phyloP scores from a whole-genome alignment of 106 monocot genomes.

The Alisma plantagoaquatica region DNA sequence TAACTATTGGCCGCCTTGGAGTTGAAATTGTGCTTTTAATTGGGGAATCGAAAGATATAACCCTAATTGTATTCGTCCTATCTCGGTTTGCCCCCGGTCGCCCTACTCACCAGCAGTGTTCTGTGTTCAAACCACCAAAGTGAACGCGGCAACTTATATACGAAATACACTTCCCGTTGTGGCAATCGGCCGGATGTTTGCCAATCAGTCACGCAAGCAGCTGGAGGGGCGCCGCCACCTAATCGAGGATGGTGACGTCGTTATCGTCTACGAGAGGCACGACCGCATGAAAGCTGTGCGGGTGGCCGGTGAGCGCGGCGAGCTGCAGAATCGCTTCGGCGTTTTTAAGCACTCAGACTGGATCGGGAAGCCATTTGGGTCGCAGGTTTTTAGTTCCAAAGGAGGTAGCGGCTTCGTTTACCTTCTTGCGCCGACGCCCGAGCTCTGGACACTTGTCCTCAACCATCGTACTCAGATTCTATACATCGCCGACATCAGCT shows the following conservation, averaged over 20 bases:
- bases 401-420: conserved; percentile 73
- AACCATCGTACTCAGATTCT: conserved; percentile 96
- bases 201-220: no score
- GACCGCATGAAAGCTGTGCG: conserved; percentile 70
- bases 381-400: conserved; percentile 58
- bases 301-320: conserved; percentile 30
- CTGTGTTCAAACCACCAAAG: no score
- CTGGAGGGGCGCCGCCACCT: no score
- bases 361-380: conserved; percentile 81
- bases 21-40: neutral
- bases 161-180: no score
- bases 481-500: conserved; percentile 84
- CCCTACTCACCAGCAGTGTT: no score
- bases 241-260: conserved; percentile 59
- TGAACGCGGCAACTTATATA: no score
- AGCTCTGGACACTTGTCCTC: conserved; percentile 87
- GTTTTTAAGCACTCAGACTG: conserved; percentile 91
- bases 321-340: conserved; percentile 81
- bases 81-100: no score
- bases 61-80: neutral
- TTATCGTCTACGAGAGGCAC: conserved; percentile 90
- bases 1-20: no score
- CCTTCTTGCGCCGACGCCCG: conserved; percentile 80
- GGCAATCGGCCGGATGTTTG: no score
- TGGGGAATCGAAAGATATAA: neutral